Conservation (phyloP, 345 rosid genomes). For the Hibiscus tridactylites region DNA sequence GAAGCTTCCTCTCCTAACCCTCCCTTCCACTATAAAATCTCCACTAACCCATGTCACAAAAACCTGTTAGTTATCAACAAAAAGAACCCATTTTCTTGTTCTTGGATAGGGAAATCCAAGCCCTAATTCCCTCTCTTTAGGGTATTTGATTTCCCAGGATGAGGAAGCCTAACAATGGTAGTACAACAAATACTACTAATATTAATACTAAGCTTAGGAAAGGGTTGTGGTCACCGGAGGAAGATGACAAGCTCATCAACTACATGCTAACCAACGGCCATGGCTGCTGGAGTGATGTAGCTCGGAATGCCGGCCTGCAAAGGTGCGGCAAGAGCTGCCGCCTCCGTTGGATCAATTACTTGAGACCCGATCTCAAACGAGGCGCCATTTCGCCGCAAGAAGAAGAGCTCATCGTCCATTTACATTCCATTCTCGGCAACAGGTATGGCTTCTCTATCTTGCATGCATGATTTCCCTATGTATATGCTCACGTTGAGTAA, state of each 20-base stretch:
- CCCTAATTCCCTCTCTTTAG: background rate
- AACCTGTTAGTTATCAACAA: constrained; percentile 24
- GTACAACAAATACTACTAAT: background rate
- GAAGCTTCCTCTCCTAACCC: constrained; percentile 39
- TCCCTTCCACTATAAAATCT: constrained; percentile 24
- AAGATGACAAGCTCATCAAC: constrained; percentile 85
- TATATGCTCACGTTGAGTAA: background rate
- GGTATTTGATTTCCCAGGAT: constrained; percentile 18
- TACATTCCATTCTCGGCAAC: constrained; percentile 93
- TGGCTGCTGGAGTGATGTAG: constrained; percentile 99
- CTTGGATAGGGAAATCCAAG: background rate
- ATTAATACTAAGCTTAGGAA: constrained; percentile 54
- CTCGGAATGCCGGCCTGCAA: constrained; percentile 84
- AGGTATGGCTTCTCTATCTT: constrained; percentile 44
- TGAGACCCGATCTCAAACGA: constrained; percentile 95
- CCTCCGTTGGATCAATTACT: constrained; percentile 93
- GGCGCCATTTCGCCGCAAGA: constrained; percentile 97
- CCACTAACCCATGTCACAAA: constrained; percentile 14
- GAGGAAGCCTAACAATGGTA: constrained; percentile 56
- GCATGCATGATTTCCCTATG: background rate
- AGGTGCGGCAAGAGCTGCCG: constrained; percentile 99
- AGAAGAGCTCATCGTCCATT: constrained; percentile 79
- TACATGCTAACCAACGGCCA: constrained; percentile 89
- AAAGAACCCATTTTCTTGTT: background rate
- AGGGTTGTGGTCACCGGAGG: constrained; percentile 98